Conservation (phyloP, 2,329 filamentous ascomycete species). For the Dothistroma septosporum region DNA sequence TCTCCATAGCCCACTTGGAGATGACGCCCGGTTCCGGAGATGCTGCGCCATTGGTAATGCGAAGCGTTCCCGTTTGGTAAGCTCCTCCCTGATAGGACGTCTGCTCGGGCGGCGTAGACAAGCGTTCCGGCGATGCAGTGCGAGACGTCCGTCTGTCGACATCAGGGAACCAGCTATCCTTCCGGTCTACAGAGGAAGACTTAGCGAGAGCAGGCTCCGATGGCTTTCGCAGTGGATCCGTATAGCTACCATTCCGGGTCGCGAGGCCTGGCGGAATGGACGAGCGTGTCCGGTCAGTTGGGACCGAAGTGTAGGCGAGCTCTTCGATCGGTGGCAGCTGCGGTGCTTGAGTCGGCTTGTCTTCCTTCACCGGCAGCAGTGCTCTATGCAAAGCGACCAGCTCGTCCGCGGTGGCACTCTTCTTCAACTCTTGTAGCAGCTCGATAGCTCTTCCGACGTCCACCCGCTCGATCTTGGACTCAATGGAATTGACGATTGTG, state of each 20-base stretch:
- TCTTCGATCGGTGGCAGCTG: constrained; percentile 20
- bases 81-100: constrained; percentile 42
- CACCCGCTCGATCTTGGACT: constrained; percentile 24
- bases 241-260: constrained; percentile 21
- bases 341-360: constrained; percentile 18
- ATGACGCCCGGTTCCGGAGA: constrained; percentile 43
- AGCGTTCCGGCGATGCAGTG: constrained; percentile 19
- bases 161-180: constrained; percentile 15
- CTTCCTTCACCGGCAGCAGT: constrained; percentile 33
- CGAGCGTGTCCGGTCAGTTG: constrained; percentile 31
- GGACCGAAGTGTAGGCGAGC: constrained; percentile 13
- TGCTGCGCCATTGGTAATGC: constrained; percentile 46
- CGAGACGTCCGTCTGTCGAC: not conserved
- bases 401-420: constrained; percentile 46
- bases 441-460: constrained; percentile 45
- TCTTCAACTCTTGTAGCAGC: constrained; percentile 47
- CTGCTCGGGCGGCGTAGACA: constrained; percentile 41
- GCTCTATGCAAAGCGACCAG: constrained; percentile 42
- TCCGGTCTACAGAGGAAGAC: constrained; percentile 8
- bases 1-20: constrained; percentile 9
- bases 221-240: constrained; percentile 17
- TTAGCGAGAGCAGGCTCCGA: not conserved
- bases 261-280: constrained; percentile 39
- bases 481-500: constrained; percentile 15
- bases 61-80: constrained; percentile 42